Evolutionary conservation across 805 yeast genomes (phyloP).

Genomic region (Kuraishia floccosa): DNA sequence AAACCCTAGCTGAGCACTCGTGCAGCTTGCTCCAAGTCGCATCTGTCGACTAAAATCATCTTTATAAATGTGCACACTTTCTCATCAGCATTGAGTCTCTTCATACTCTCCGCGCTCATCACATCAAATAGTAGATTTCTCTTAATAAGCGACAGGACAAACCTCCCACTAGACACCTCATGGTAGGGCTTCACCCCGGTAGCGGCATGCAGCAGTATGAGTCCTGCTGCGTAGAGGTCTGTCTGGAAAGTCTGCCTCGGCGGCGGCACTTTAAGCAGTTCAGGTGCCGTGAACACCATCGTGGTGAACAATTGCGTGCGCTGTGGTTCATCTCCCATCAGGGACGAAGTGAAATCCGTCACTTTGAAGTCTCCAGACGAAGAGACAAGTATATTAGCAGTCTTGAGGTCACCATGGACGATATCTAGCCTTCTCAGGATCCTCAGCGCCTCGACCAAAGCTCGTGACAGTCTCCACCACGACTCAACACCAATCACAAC

Average conservation of each 20-base stretch:
- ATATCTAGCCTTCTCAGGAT: conserved; percentile 15
- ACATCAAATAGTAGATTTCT: conserved; percentile 21
- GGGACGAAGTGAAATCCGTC: conserved; percentile 37
- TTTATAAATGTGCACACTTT: conserved; percentile 11
- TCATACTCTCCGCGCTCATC: conserved; percentile 13
- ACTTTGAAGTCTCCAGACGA: conserved; percentile 17
- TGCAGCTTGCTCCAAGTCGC: conserved; percentile 10
- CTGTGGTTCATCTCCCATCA: conserved; percentile 8
- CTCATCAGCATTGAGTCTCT: conserved; percentile 10
- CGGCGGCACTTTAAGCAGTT: conserved; percentile 17
- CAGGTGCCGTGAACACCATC: conserved; percentile 36
- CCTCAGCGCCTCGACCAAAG: conserved; percentile 13
- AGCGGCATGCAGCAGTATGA: conserved; percentile 30
- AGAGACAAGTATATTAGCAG: conserved; percentile 1
- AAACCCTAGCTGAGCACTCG: background rate
- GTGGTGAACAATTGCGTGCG: conserved; percentile 18
- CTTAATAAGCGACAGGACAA: conserved; percentile 19
- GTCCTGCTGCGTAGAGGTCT: conserved; percentile 35
- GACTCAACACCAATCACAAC: conserved; percentile 11
- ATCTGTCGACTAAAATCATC: conserved; percentile 17
- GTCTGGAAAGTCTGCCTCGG: conserved; percentile 21
- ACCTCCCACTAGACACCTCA: conserved; percentile 14
- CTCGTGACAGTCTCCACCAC: conserved; percentile 21
- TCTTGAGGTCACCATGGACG: conserved; percentile 36
- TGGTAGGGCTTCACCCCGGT: conserved; percentile 34